phyloP scores from a whole-genome alignment of 352 stramenopile species.

The Pythium coloratum region DNA sequence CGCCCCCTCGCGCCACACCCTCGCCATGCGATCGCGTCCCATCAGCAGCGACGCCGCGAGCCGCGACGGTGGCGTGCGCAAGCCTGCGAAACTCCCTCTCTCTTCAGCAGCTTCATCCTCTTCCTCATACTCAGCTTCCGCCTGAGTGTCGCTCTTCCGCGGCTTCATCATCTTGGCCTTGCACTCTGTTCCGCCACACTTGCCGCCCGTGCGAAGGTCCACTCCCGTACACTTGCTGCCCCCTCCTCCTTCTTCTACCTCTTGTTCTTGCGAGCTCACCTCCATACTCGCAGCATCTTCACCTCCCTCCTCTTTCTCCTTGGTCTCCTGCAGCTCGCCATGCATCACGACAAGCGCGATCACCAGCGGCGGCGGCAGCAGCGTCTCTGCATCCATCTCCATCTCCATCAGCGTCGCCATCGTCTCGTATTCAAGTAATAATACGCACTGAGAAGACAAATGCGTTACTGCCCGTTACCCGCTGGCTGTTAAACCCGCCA shows the following conservation, averaged over 20 bases:
- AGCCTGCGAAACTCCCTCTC: not conserved
- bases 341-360: not conserved
- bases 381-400: not conserved
- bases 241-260: not conserved
- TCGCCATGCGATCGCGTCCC: slow-evolving; percentile 1
- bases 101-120: not conserved
- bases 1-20: not conserved
- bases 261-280: too few relatives aligned
- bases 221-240: not conserved
- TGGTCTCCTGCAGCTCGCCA: not conserved
- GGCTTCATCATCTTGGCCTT: not conserved
- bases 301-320: not conserved
- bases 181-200: not conserved
- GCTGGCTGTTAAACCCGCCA: not conserved
- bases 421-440: not conserved
- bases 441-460: not conserved
- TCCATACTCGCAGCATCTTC: not conserved
- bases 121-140: not conserved
- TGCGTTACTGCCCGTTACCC: not conserved
- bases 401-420: not conserved
- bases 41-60: slow-evolving; percentile 1
- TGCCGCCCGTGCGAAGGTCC: not conserved
- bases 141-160: not conserved
- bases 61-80: not conserved
- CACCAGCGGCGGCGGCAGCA: not conserved